phyloP scores from a whole-genome alignment of 768 basidiomycete genomes.

The Trametes elegans region DNA sequence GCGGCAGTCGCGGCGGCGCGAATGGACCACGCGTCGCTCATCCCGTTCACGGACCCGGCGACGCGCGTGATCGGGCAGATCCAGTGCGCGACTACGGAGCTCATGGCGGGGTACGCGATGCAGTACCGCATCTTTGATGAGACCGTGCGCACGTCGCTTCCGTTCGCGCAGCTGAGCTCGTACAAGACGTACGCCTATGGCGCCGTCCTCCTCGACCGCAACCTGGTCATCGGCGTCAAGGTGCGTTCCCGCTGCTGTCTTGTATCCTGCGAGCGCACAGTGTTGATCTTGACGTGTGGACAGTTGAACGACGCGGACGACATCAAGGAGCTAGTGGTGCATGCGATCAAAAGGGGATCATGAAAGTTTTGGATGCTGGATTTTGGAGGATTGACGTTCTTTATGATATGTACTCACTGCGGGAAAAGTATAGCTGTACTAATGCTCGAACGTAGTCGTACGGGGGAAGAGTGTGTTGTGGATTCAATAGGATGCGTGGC shows the following conservation, averaged over 20 bases:
- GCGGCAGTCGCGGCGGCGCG: too few species aligned
- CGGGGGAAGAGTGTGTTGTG: too few species aligned
- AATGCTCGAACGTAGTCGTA: background rate
- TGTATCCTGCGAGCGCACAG: background rate
- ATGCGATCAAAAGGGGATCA: conserved; percentile 1
- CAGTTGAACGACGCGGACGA: conserved; percentile 17
- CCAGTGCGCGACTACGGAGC: conserved; percentile 19
- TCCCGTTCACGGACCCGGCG: conserved; percentile 18
- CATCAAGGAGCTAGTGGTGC: conserved; percentile 16
- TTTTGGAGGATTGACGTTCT: background rate
- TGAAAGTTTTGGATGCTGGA: background rate
- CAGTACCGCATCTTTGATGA: conserved; percentile 23
- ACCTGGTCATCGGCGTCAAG: conserved; percentile 29
- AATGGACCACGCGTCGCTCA: conserved; percentile 7
- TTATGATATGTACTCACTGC: background rate
- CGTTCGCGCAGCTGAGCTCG: conserved; percentile 25
- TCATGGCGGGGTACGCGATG: conserved; percentile 13
- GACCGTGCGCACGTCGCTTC: conserved; percentile 25
- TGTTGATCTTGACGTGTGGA: too few species aligned
- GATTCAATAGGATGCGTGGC: too few species aligned
- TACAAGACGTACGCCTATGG: conserved; percentile 21
- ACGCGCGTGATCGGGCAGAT: conserved; percentile 19
- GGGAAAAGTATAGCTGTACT: background rate
- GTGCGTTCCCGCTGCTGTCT: conserved; percentile 8
- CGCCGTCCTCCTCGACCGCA: conserved; percentile 30